Conservation (phyloP, 2,329 filamentous ascomycete species). For the Cordyceps pruinosa region DNA sequence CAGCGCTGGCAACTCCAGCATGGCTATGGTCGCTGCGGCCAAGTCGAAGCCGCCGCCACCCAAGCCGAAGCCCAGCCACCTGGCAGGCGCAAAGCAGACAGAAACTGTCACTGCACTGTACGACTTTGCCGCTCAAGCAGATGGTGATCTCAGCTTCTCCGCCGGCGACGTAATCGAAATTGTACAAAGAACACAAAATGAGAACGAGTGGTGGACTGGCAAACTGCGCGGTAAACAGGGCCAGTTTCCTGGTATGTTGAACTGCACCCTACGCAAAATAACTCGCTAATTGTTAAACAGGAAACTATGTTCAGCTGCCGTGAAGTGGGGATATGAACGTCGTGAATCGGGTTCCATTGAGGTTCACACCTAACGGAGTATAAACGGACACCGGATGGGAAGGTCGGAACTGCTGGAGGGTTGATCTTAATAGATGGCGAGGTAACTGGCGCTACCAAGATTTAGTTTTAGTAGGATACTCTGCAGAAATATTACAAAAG, state of each 20-base stretch:
- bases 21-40: slow-evolving; percentile 44
- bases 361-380: not conserved
- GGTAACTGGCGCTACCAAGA: not conserved
- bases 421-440: slow-evolving; percentile 6
- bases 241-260: slow-evolving; percentile 80
- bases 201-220: slow-evolving; percentile 97
- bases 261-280: not conserved
- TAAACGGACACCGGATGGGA: not conserved
- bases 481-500: not conserved
- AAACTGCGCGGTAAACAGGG: slow-evolving; percentile 72
- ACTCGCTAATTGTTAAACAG: slow-evolving; percentile 20
- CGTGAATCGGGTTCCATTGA: not conserved
- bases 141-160: slow-evolving; percentile 85
- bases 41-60: slow-evolving; percentile 65
- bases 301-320: slow-evolving; percentile 12
- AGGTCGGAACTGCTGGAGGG: not conserved
- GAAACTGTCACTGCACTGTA: slow-evolving; percentile 89
- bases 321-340: not conserved
- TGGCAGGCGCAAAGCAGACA: slow-evolving; percentile 56
- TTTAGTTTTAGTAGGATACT: slow-evolving; percentile 7
- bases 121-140: slow-evolving; percentile 92
- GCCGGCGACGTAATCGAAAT: slow-evolving; percentile 90
- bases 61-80: slow-evolving; percentile 69
- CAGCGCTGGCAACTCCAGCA: slow-evolving; percentile 38
- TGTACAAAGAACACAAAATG: slow-evolving; percentile 70